Conservation (phyloP, 352 stramenopile species). For the Globisporangium solare region DNA sequence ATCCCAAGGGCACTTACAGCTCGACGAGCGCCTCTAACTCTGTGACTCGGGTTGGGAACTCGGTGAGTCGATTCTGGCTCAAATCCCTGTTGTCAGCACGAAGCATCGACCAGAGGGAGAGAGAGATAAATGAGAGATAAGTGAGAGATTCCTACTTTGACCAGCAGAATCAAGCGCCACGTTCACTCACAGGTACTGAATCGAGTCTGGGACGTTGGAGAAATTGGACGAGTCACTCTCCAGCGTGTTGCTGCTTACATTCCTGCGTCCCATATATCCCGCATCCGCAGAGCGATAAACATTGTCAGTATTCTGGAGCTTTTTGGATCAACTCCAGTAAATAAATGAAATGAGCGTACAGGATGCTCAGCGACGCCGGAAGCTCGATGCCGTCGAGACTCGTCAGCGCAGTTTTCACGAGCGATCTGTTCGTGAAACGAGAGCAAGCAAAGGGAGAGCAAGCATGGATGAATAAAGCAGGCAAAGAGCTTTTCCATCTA, state of each 20-base stretch:
- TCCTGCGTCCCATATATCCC: constrained; percentile 15
- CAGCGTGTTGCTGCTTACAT: constrained; percentile 50
- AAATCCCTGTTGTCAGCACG: constrained; percentile 34
- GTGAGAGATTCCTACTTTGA: background rate
- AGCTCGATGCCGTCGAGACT: constrained; percentile 36
- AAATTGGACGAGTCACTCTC: constrained; percentile 44
- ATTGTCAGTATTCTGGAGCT: background rate
- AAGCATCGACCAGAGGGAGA: constrained; percentile 4
- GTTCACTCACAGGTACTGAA: constrained; percentile 46
- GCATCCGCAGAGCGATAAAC: background rate
- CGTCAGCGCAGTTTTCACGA: constrained; percentile 45
- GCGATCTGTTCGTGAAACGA: constrained; percentile 19
- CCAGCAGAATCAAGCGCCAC: background rate
- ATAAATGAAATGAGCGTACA: constrained; percentile 21
- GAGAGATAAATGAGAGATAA: background rate
- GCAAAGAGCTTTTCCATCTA: no score
- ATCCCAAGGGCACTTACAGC: constrained; percentile 32
- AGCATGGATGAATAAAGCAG: background rate
- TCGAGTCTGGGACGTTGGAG: constrained; percentile 29
- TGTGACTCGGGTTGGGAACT: constrained; percentile 38
- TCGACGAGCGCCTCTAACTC: constrained; percentile 40
- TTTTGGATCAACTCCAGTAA: background rate
- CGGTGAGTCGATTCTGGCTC: constrained; percentile 50
- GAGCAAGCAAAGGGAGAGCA: background rate
- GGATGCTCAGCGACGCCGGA: constrained; percentile 32